These are phyloP conservation scores for Cyclostephanos invisitatus DNA, from an alignment of 108 stramenopile genomes.

Conservation along the genomic window DNA sequence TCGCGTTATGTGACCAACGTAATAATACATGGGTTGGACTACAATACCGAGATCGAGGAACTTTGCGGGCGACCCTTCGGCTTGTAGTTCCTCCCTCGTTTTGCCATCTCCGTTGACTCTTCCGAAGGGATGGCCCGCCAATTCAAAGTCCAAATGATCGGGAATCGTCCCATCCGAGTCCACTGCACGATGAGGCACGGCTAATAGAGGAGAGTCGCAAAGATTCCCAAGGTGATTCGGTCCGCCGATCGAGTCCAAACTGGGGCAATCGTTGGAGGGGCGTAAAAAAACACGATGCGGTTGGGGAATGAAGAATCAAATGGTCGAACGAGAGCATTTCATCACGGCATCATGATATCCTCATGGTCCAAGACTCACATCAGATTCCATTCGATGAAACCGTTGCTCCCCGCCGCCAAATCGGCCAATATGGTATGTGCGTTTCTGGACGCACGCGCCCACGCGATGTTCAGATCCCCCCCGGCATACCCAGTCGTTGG, in stretches of 20 bases:
- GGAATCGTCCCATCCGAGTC: conserved; percentile 35
- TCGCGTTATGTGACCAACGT: conserved; percentile 86
- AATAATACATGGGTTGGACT: conserved; percentile 90
- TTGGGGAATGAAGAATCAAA: background rate
- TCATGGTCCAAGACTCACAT: conserved; percentile 43
- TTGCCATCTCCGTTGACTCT: conserved; percentile 61
- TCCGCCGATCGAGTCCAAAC: conserved; percentile 82
- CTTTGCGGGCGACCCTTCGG: conserved; percentile 71
- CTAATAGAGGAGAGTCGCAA: conserved; percentile 87
- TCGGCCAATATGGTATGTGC: conserved; percentile 93
- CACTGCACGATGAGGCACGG: conserved; percentile 79
- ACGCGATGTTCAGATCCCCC: conserved; percentile 72
- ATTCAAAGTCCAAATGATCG: conserved; percentile 65
- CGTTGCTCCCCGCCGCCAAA: conserved; percentile 87
- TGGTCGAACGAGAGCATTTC: background rate
- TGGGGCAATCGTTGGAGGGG: conserved; percentile 21
- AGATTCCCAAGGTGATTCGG: conserved; percentile 92
- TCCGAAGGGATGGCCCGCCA: conserved; percentile 60
- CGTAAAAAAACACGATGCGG: conserved; percentile 6
- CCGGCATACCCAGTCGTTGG: conserved; percentile 73
- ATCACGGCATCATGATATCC: background rate
- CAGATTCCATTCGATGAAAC: conserved; percentile 94
- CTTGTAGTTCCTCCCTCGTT: conserved; percentile 80
- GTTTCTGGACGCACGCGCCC: conserved; percentile 86
- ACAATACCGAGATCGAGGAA: conserved; percentile 72